Percentiles rank a stretch among this genome's conserved stretches.
Conservation (phyloP, 306 rosid species). For the Geum urbanum region DNA sequence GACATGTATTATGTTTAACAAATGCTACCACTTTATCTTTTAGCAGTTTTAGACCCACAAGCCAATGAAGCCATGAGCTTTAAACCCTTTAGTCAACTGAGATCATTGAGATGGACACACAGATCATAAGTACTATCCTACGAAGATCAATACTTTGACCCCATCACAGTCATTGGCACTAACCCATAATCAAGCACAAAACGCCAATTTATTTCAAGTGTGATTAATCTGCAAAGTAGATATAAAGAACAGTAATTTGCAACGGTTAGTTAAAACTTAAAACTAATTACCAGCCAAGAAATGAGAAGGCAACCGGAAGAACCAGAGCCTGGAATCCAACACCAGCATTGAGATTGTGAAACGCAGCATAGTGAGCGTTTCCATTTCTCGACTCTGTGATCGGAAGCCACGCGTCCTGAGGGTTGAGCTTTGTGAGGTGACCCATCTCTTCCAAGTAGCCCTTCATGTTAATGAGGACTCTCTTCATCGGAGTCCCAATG, state of each 20-base stretch:
- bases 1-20: slow-evolving; percentile 20
- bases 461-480: slow-evolving; percentile 87
- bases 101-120: background rate
- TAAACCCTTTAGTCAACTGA: too few species aligned
- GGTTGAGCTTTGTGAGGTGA: slow-evolving; percentile 92
- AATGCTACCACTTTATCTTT: background rate
- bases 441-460: slow-evolving; percentile 95
- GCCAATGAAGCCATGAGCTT: slow-evolving; percentile 14
- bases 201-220: background rate
- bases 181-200: slow-evolving; percentile 1
- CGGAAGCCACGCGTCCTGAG: slow-evolving; percentile 99
- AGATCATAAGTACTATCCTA: background rate
- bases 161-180: background rate
- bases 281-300: slow-evolving; percentile 76
- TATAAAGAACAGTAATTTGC: too few species aligned
- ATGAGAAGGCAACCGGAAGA: slow-evolving; percentile 93
- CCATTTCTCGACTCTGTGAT: slow-evolving; percentile 96
- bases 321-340: slow-evolving; percentile 90
- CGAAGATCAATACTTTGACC: background rate
- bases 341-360: slow-evolving; percentile 97
- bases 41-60: slow-evolving; percentile 12
- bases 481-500: slow-evolving; percentile 96
- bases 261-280: too few species aligned
- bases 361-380: slow-evolving; percentile 94
- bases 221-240: background rate